phyloP scores from a whole-genome alignment of 116 monocot species.

The Dioscorea cayenensis region DNA sequence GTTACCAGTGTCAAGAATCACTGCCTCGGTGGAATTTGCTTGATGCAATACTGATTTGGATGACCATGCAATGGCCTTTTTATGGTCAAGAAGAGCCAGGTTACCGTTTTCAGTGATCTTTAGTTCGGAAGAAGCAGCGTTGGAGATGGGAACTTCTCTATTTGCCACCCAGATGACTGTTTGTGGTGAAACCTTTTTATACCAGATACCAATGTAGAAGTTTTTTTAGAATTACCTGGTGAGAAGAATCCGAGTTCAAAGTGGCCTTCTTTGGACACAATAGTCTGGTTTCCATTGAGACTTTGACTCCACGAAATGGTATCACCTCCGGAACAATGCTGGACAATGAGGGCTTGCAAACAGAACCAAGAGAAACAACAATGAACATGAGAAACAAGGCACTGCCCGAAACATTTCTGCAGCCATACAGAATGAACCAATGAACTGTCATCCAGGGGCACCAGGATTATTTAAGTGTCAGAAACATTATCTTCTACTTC shows the following conservation, averaged over 20 bases:
- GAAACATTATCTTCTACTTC: too few species aligned
- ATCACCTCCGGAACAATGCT: too few species aligned
- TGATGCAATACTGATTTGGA: constrained; percentile 1
- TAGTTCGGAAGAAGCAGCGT: constrained; percentile 3
- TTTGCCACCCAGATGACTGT: constrained; percentile 32
- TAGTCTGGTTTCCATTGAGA: constrained; percentile 13
- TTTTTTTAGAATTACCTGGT: constrained; percentile 11
- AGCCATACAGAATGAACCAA: too few species aligned
- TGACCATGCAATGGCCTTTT: background rate
- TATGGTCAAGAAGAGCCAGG: constrained; percentile 14
- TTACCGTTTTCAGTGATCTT: constrained; percentile 15
- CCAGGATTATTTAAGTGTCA: too few species aligned
- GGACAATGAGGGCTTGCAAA: too few species aligned
- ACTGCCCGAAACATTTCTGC: too few species aligned
- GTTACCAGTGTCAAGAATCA: constrained; percentile 23
- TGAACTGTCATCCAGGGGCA: too few species aligned
- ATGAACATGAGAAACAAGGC: too few species aligned
- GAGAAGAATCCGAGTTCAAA: constrained; percentile 30
- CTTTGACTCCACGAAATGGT: background rate
- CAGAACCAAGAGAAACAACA: too few species aligned
- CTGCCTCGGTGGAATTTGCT: constrained; percentile 2
- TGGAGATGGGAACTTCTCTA: constrained; percentile 17
- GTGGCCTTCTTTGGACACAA: constrained; percentile 15
- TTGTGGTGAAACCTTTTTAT: constrained; percentile 10
- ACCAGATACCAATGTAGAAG: constrained; percentile 35